Base-by-base conservation (phyloP, 768 basidiomycete genomes). In the Austroboletus eburneus region DNA sequence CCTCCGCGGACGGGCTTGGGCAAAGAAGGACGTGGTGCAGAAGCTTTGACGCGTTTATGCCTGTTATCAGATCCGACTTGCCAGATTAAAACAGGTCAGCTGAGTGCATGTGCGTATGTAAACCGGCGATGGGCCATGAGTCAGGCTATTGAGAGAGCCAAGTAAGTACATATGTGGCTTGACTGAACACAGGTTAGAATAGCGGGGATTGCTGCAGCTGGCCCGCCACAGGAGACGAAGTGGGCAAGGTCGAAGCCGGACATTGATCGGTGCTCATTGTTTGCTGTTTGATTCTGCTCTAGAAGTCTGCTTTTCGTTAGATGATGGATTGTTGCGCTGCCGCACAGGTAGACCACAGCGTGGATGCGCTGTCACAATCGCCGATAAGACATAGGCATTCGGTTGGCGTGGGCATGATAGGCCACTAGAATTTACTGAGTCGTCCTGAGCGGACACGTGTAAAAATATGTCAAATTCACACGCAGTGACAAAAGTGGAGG, bases 1-100 rank as follows among this genome's bases (percentile, higher is more conserved):
- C 35, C 41, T 37, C 56, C 52, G 43, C 37, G 46, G 50, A 46
- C 14, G 25, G 34, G 22, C 24, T 42, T 37, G 41, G 22, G 29
- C 22, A 21, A 43, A 41, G 16, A 27, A 7, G 25, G 23, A 34
- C 25, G 29, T 9, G 3, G 29, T 21, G 23, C 40, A 14, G 18
- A 30, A 30, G 12, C 10, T 30, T 41, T 41, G 18, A 3, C 10
- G 35, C 18, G 8, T 14, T 35, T 35, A 36, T 35, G 18, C 10
- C 17, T 6, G 18, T 35, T 32, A 32, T 13, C 34, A 35, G 34
- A 35, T 35, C 17, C 43, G 6, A 13, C 25, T 25, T 37, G 43
- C 25, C 24, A 45, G 20, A 37, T 27, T 37, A 14, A 14, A 21
- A 37, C 13, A 18, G 25, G 33, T 45, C 36, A 45, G 43, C 34